Base-by-base conservation (phyloP, 1,139 yeast genomes). In the Citeromyces hawaiiensis region DNA sequence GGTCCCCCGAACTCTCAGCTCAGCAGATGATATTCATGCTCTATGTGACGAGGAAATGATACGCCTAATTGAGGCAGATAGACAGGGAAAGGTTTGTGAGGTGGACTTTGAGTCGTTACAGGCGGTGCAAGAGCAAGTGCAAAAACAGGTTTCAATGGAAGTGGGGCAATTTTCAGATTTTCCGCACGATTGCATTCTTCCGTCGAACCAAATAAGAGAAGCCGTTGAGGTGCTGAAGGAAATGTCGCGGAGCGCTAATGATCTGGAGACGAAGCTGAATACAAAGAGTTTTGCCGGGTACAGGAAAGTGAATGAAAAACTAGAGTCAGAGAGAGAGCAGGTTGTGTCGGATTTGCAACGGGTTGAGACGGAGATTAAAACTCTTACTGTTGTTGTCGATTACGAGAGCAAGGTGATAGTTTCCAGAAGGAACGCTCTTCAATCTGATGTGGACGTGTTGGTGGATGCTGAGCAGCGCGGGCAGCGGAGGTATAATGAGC, bases 51-150 rank as follows among this genome's bases (percentile, higher is more conserved):
- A 46, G 4, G 76, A 71, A 40, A 49, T 70, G 43, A 46, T 53
- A 4, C 48, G 45, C 2, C 52, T 76, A 31, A 57, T 76, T 8
- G 55, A 57, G 36, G 68, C 80, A 0, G 87, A 77, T 48, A 64
- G 61, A 40, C 50, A 61, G 10, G 67, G 63, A 47, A 50, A 53
- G 36, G 54, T 51, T 4, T 61, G 42, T 39, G 45, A 42, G 29
- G 35, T 36, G n/a, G 35, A 69, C 38, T 70, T 65, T 36, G 62
- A 56, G 1, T 18, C 50, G 2, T 53, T 48, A 38, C 48, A 47
- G 0, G 43, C 43, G 18, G 66, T 68, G 2, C 53, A 55, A 2
- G 18, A 39, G 2, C 63, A 59, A 18, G 66, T 68, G 2, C 53
- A 55, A 2, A 17, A 39, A 2, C 63, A 59, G 41, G 57, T 72